Conservation (phyloP, 75 land plant genomes). For the Sequoia sempervirens region DNA sequence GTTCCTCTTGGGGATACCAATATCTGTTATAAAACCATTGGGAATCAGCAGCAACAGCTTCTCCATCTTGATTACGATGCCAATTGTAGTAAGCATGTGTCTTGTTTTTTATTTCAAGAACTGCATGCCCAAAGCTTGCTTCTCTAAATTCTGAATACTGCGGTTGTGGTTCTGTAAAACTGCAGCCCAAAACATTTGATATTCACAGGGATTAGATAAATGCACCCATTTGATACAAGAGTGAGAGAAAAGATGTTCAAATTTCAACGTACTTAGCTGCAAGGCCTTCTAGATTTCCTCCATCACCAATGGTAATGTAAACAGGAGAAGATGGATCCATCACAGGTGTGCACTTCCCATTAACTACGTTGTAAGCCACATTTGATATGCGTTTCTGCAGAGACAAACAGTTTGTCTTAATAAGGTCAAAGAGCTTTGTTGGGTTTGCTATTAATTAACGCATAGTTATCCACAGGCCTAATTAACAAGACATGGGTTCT, state of each 20-base stretch:
- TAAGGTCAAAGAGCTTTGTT: not conserved
- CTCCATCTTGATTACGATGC: slow-evolving; percentile 77
- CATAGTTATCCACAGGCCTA: not conserved
- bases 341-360: slow-evolving; percentile 51
- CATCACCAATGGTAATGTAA: slow-evolving; percentile 83
- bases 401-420: not conserved
- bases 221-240: not conserved
- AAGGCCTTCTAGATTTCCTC: slow-evolving; percentile 80
- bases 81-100: slow-evolving; percentile 74
- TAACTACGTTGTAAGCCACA: slow-evolving; percentile 55
- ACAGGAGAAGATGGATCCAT: slow-evolving; percentile 45
- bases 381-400: slow-evolving; percentile 69
- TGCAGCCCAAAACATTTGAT: slow-evolving; percentile 16
- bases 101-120: slow-evolving; percentile 68
- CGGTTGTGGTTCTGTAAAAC: slow-evolving; percentile 77
- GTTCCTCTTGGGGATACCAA: slow-evolving; percentile 21
- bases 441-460: not conserved
- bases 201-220: not conserved
- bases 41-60: slow-evolving; percentile 56
- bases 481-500: not conserved
- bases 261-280: slow-evolving; percentile 54
- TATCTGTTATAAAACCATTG: slow-evolving; percentile 48
- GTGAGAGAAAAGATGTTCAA: not conserved
- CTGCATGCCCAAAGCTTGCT: slow-evolving; percentile 84
- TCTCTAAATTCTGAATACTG: slow-evolving; percentile 76